Base-by-base conservation (phyloP, 1,284 basidiomycete species). In the Somion occarium region DNA sequence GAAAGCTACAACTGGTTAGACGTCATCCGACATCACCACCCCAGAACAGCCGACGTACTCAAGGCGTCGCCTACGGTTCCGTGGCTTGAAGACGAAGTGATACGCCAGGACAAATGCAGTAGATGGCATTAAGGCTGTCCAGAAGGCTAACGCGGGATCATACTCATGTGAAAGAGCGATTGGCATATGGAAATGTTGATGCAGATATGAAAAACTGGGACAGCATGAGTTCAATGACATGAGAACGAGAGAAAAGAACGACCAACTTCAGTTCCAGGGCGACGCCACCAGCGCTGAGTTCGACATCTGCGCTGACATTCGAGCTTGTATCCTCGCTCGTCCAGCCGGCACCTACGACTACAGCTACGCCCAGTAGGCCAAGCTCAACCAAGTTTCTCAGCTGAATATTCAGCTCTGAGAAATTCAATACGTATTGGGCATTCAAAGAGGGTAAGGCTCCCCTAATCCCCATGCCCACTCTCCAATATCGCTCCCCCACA, bases 181-280 rank as follows among this genome's bases (percentile, higher is more conserved):
- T n/a, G 71, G 71, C 5, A 71, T 42, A 12, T 62, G 52, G 19
- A 72, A 54, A 37, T 57, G 57, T 53, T 73, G 70, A 38, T 69
- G 68, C 25, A 66, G 58, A 51, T 69, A 67, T 43, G 59, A 55
- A 48, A 69, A 52, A 46, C 70, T 73, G 48, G 38, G 49, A 37
- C 26, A 43, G 48, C 46, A 44, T 50, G 34, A 52, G 34, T 46
- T 48, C 20, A 15, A 43, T 24, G 41, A 44, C 3, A 30, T 27
- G 22, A 27, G 3, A 9, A 46, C 4, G 5, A 46, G 34, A 44
- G 11, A 27, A 44, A 25, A 2, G 25, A 44, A 43, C 46, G 45
- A 61, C 69, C 60, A 54, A 71, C 71, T 66, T 64, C 51, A 71
- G 50, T 55, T 57, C 65, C 46, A 72, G 59, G 13, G 61, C 57